Base-by-base conservation (phyloP, 2,329 filamentous ascomycete genomes). In the Metarhizium robertsii region DNA sequence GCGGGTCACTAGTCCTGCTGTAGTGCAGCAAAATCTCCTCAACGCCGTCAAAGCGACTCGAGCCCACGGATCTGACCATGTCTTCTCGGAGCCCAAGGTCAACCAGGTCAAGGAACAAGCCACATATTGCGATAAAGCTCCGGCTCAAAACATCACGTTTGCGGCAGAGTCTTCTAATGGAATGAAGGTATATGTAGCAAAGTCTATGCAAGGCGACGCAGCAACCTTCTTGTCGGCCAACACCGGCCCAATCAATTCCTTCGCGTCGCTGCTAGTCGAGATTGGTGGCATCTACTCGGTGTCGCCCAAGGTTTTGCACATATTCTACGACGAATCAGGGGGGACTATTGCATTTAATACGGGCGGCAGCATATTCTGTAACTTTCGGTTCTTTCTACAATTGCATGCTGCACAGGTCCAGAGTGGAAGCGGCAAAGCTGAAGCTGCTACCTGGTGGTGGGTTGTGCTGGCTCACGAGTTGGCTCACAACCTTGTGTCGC, bases 381-480 rank as follows among this genome's bases (percentile, higher is more conserved):
- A 99, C 66, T 80, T 95, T 60, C 80, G 89, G 18, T 96, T 90
- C 75, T 97, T 92, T 69, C 72, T 87, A 58, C 85, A 92, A 65
- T 72, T 96, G 36, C 92, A 97, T 65, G 76, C 82, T 48, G 65
- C 73, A 14, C 70, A 75, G 59, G 69, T 83, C 50, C 64, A 60
- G 51, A 72, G 56, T 51, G 68, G 25, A 47, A 61, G 53, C 25
- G 80, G 75, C 16, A 83, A 76, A 66, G 77, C 82, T 4, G 87
- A 94, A 58, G 89, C 89, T 2, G 75, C 84, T 56, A 81, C 87
- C 1, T 95, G 92, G 77, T 97, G 92, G 92, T 96, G 88, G 83
- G 88, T 96, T 60, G 91, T 94, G n/a, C 70, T 96, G 58, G 95
- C 91, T 59, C 94, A 99, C 68, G 95, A 99, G 73, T 73, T 99